Conservation (phyloP, 169 alveolate species). For the Prorocentrum cordatum region DNA sequence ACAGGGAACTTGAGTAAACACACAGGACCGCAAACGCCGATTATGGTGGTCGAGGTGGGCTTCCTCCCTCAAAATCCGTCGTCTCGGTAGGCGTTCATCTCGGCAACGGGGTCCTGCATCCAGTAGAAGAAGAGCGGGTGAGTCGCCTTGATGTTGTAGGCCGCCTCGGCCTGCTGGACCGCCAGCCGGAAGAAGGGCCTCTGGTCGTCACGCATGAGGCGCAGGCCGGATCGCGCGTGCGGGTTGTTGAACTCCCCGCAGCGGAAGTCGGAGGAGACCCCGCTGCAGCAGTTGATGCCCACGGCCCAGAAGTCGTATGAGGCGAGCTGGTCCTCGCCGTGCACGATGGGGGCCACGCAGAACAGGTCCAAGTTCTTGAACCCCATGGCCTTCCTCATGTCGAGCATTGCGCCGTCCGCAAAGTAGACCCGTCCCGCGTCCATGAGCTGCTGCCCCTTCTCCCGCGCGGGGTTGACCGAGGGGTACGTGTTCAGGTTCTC, state of each 20-base stretch:
- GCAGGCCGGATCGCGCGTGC: constrained; percentile 67
- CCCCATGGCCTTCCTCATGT: constrained; percentile 31
- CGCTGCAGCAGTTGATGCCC: constrained; percentile 72
- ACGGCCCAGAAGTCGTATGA: constrained; percentile 71
- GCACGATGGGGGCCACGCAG: constrained; percentile 70
- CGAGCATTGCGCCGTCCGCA: constrained; percentile 50
- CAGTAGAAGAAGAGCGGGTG: constrained; percentile 70
- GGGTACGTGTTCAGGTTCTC: constrained; percentile 72
- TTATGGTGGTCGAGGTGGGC: too few species aligned
- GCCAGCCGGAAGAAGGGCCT: constrained; percentile 70
- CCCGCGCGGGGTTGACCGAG: constrained; percentile 55
- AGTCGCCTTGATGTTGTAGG: constrained; percentile 63
- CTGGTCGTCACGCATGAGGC: constrained; percentile 70
- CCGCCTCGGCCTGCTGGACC: constrained; percentile 71
- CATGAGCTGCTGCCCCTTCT: constrained; percentile 68
- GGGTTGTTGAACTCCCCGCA: constrained; percentile 71
- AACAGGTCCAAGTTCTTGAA: constrained; percentile 60
- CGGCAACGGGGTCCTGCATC: constrained; percentile 70
- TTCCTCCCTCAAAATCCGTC: too few species aligned
- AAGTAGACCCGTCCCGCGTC: constrained; percentile 70
- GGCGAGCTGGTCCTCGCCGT: constrained; percentile 42
- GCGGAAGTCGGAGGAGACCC: constrained; percentile 63
- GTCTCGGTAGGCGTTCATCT: constrained; percentile 56
- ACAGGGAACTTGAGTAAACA: too few species aligned
- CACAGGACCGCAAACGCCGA: too few species aligned